Percentiles rank a stretch among this genome's conserved stretches.
phyloP scores from a whole-genome alignment of 768 basidiomycete genomes.

The Amyloporia xantha region DNA sequence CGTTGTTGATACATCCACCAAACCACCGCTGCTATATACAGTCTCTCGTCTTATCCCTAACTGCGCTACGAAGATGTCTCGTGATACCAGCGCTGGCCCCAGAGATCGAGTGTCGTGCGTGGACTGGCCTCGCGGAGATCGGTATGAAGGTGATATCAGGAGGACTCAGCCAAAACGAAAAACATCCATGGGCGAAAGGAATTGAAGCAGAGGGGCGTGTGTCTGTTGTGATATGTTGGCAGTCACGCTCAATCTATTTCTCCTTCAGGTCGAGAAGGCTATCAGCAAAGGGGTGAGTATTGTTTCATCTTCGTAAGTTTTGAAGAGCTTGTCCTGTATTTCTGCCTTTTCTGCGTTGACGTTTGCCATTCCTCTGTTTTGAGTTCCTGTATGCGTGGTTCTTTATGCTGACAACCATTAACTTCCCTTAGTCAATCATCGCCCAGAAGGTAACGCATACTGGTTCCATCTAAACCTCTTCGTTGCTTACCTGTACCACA shows the following conservation, averaged over 20 bases:
- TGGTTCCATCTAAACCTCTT: slow-evolving; percentile 6
- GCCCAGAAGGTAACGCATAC: slow-evolving; percentile 47
- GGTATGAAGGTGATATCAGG: slow-evolving; percentile 51
- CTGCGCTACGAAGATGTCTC: slow-evolving; percentile 53
- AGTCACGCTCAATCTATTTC: not conserved
- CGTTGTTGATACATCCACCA: slow-evolving; percentile 57
- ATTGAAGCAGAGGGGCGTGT: slow-evolving; percentile 46
- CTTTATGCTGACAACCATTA: not conserved
- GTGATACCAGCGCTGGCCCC: slow-evolving; percentile 41
- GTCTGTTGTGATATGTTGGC: too few relatives aligned
- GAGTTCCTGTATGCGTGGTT: not conserved
- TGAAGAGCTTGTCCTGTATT: not conserved
- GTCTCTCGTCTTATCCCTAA: slow-evolving; percentile 49
- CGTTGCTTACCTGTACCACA: slow-evolving; percentile 17
- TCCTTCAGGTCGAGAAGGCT: slow-evolving; percentile 51
- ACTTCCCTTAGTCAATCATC: slow-evolving; percentile 27
- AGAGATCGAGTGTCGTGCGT: slow-evolving; percentile 62
- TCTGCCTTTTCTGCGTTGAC: too few relatives aligned
- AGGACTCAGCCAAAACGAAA: slow-evolving; percentile 32
- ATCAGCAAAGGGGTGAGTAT: slow-evolving; percentile 61
- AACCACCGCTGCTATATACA: slow-evolving; percentile 47
- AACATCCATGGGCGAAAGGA: slow-evolving; percentile 40
- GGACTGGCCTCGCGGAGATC: slow-evolving; percentile 62
- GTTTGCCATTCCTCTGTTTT: too few relatives aligned
- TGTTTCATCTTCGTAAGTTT: not conserved